Evolutionary conservation across 768 basidiomycete genomes (phyloP), one percentile per base, ranked within the genome.

Genomic region (Dictyophora rubrovolvata): DNA sequence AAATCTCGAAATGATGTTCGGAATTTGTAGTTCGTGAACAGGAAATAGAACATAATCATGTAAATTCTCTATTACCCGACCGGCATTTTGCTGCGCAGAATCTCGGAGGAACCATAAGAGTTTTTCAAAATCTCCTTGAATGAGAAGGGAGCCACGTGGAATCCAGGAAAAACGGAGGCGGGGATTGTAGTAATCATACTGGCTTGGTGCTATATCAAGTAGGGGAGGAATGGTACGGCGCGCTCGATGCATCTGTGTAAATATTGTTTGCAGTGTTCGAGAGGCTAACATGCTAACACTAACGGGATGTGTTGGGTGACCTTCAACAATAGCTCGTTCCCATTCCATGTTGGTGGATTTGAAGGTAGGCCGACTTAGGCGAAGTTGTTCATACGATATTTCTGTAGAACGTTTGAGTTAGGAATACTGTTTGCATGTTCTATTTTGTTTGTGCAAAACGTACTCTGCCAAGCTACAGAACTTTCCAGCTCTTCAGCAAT

Each of bases 291-390:
- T 18, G n/a, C 20, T n/a, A 21, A 34, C 22, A 14, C 72, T 60
- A 61, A 81, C 81, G 16, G 82, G 80, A 67, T 83, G 82, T 0
- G 77, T 82, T 2, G 80, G 80, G 64, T 83, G 82, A 0, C 81
- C 80, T 66, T 82, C 80, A 18, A 81, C 77, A 28, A 82, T 79
- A 1, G 80, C 81, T 64, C 81, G 79, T 60, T 83, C 80, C 82
- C 82, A 83, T 36, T 72, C 75, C 11, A 83, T 76, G 56, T 79
- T 81, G 1, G 77, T 65, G 21, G 77, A 78, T 4, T 66, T 60
- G 46, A 81, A 76, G 5, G 69, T 64, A 0, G 82, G 79, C 3
- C 75, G 72, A 34, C 56, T 61, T 1, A 77, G 79, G 11, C 79
- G 28, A 7, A 28, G 80, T 51, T 79, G 64, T 53, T 78, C 74